Percentiles rank a stretch among this genome's conserved stretches.
Evolutionary conservation across 352 stramenopile genomes (phyloP).

Genomic region (Phytophthora ohioensis): DNA sequence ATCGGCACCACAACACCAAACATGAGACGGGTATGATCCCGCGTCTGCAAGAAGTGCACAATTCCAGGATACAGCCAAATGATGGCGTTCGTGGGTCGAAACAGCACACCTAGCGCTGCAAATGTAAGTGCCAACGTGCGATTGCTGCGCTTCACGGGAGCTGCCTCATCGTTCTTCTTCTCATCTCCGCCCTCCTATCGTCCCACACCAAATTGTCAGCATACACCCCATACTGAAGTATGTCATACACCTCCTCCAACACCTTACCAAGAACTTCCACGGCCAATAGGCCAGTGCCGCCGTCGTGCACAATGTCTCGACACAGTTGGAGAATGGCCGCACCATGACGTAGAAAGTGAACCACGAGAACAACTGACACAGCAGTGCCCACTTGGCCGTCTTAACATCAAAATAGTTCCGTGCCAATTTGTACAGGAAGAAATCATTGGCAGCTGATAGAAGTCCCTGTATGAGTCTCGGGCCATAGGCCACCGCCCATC

Average conservation of each 20-base stretch:
- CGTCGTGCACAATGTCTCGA: conserved; percentile 85
- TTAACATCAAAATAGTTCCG: conserved; percentile 70
- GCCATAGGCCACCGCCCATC: conserved; percentile 85
- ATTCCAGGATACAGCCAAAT: conserved; percentile 81
- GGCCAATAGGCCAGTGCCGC: conserved; percentile 81
- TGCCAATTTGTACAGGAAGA: conserved; percentile 76
- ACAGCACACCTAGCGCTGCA: conserved; percentile 79
- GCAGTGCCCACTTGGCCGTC: conserved; percentile 72
- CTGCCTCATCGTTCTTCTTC: conserved; percentile 49
- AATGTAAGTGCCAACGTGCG: conserved; percentile 55
- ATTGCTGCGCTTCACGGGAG: conserved; percentile 41
- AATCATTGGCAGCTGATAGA: conserved; percentile 75
- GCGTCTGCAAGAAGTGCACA: conserved; percentile 60
- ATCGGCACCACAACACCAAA: conserved; percentile 68
- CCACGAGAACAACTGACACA: conserved; percentile 85
- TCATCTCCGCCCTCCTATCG: conserved; percentile 31
- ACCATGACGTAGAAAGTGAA: conserved; percentile 90
- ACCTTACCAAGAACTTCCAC: conserved; percentile 69
- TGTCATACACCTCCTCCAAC: background rate
- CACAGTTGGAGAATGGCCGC: conserved; percentile 87
- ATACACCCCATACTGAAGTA: background rate
- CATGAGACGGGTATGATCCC: conserved; percentile 49
- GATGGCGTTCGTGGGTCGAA: conserved; percentile 82
- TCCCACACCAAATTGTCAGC: conserved; percentile 13
- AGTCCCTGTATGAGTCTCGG: conserved; percentile 80